Conservation (phyloP, 352 stramenopile genomes). For the Pythium periplocum region DNA sequence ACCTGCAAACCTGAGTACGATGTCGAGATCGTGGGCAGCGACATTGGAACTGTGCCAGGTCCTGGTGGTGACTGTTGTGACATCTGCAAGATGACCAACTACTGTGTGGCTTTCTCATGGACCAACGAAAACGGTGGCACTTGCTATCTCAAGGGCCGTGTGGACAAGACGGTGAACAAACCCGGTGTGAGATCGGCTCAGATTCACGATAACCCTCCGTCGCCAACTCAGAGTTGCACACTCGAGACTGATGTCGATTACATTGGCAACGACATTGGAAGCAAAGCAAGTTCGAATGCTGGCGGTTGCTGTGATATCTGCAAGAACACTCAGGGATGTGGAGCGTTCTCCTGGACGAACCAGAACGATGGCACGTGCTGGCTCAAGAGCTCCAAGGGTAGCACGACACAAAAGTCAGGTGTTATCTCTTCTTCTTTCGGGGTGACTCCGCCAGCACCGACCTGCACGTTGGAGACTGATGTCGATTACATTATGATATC, state of each 20-base stretch:
- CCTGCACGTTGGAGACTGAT: slow-evolving; percentile 8
- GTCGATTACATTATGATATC: slow-evolving; percentile 22
- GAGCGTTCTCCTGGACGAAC: slow-evolving; percentile 12
- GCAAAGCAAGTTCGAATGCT: slow-evolving; percentile 1
- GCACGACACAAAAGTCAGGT: slow-evolving; percentile 1
- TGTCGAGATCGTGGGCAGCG: slow-evolving; percentile 16
- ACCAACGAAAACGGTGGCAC: slow-evolving; percentile 9
- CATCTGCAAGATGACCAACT: slow-evolving; percentile 5
- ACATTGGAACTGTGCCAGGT: slow-evolving; percentile 10
- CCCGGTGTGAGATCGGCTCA: not conserved
- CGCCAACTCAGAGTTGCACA: not conserved
- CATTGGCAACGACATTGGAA: slow-evolving; percentile 18
- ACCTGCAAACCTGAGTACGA: not conserved
- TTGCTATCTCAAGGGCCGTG: slow-evolving; percentile 11
- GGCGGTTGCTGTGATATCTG: slow-evolving; percentile 14
- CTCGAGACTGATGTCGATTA: slow-evolving; percentile 9
- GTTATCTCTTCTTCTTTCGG: slow-evolving; percentile 4
- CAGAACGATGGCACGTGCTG: slow-evolving; percentile 9
- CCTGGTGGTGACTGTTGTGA: slow-evolving; percentile 7
- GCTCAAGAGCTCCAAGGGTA: slow-evolving; percentile 13
- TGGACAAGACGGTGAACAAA: not conserved
- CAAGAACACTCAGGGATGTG: slow-evolving; percentile 3
- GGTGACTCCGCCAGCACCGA: slow-evolving; percentile 7
- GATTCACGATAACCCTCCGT: not conserved
- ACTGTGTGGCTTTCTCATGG: slow-evolving; percentile 10